A percentile compares a stretch with the other conserved stretches of the same genome.
Conservation (phyloP, 2,329 filamentous ascomycete genomes). For the Trichoderma arundinaceum region DNA sequence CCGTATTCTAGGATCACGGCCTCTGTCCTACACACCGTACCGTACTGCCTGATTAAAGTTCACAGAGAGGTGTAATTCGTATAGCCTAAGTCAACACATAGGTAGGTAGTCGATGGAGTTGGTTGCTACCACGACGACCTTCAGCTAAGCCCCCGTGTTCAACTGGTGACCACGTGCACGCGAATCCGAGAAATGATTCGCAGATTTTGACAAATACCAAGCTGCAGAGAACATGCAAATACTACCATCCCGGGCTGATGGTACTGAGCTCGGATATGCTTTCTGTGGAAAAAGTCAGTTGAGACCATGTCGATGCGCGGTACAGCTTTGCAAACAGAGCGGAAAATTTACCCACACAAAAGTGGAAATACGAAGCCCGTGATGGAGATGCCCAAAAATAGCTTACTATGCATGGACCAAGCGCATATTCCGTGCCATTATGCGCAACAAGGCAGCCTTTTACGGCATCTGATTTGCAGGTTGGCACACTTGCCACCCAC, state of each 20-base stretch:
- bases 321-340: slow-evolving; percentile 12
- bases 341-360: slow-evolving; percentile 26
- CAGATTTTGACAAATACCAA: neutral
- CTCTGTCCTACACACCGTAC: neutral
- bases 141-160: neutral
- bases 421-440: neutral
- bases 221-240: neutral
- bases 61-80: neutral
- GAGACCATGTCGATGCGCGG: neutral
- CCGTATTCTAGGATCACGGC: neutral
- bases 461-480: slow-evolving; percentile 25
- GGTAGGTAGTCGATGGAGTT: neutral
- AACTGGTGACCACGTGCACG: slow-evolving; percentile 5
- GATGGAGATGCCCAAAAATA: slow-evolving; percentile 20
- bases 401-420: slow-evolving; percentile 11
- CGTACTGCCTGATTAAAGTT: neutral
- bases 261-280: neutral
- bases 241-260: slow-evolving; percentile 10
- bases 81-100: neutral
- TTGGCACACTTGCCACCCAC: neutral
- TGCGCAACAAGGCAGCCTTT: slow-evolving; percentile 8
- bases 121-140: neutral
- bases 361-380: slow-evolving; percentile 18
- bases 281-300: neutral
- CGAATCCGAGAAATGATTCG: neutral